These are phyloP conservation scores for Heliamphora pulchella DNA, from an alignment of 179 eudicot genomes.

Conservation along the genomic window DNA sequence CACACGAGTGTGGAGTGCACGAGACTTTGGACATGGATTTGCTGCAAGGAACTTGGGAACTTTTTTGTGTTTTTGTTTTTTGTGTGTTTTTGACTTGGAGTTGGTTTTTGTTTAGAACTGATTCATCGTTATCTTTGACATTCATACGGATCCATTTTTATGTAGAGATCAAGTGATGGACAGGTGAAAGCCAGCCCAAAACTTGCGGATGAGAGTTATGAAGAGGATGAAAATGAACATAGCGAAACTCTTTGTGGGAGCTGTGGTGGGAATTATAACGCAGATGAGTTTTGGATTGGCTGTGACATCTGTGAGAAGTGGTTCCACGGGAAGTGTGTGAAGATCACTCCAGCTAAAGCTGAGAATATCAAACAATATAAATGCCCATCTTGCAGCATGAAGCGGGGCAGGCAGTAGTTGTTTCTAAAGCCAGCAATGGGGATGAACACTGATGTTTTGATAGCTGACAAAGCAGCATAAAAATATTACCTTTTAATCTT, in stretches of 20 bases:
- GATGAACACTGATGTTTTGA: neutral
- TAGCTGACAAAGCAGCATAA: slow-evolving; percentile 14
- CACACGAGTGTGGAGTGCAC: neutral
- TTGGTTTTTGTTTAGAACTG: neutral
- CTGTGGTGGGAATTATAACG: slow-evolving; percentile 70
- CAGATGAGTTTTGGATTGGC: slow-evolving; percentile 81
- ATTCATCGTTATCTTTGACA: neutral
- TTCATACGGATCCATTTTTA: neutral
- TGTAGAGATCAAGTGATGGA: slow-evolving; percentile 67
- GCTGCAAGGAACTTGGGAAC: neutral
- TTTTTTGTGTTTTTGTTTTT: neutral
- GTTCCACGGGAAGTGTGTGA: slow-evolving; percentile 85
- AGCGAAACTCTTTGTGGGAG: slow-evolving; percentile 76
- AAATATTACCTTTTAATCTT: neutral
- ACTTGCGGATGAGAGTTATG: slow-evolving; percentile 52
- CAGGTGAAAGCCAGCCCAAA: slow-evolving; percentile 45
- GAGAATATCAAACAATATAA: slow-evolving; percentile 77
- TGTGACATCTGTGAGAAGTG: slow-evolving; percentile 81
- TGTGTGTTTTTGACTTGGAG: neutral
- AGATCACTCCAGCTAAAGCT: slow-evolving; percentile 78
- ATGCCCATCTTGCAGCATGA: slow-evolving; percentile 78
- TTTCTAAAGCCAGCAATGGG: neutral
- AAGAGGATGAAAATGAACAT: slow-evolving; percentile 78
- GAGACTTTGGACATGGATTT: neutral
- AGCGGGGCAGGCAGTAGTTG: slow-evolving; percentile 48